phyloP scores from a whole-genome alignment of 140 eudicot genomes.

The Bidens hawaiensis region DNA sequence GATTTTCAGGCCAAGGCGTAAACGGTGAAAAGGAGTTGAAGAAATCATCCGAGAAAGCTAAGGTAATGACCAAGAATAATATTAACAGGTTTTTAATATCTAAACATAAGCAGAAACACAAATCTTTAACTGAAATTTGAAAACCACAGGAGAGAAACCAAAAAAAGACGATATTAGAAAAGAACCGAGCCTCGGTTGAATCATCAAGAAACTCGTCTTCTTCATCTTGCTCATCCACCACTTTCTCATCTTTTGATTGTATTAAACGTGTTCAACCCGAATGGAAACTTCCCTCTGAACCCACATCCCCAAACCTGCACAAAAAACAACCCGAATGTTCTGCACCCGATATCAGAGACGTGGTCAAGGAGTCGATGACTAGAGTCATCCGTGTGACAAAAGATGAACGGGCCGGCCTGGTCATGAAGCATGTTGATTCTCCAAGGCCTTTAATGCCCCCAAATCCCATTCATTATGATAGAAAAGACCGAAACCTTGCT shows the following conservation, averaged over 20 bases:
- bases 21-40: slow-evolving; percentile 24
- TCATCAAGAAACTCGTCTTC: slow-evolving; percentile 59
- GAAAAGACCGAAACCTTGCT: slow-evolving; percentile 33
- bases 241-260: slow-evolving; percentile 39
- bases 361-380: slow-evolving; percentile 65
- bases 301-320: slow-evolving; percentile 26
- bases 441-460: slow-evolving; percentile 53
- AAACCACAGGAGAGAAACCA: slow-evolving; percentile 37
- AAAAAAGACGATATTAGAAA: slow-evolving; percentile 32
- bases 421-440: slow-evolving; percentile 62
- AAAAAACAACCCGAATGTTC: slow-evolving; percentile 26
- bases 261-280: slow-evolving; percentile 19
- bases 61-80: slow-evolving; percentile 30
- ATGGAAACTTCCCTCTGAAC: slow-evolving; percentile 25
- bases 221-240: slow-evolving; percentile 62
- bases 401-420: slow-evolving; percentile 23
- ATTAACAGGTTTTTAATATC: slow-evolving; percentile 2
- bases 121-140: slow-evolving; percentile 4
- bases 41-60: slow-evolving; percentile 27
- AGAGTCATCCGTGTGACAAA: slow-evolving; percentile 46
- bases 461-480: slow-evolving; percentile 31
- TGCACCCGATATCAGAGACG: slow-evolving; percentile 42
- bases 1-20: slow-evolving; percentile 31
- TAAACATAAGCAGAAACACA: neutral
- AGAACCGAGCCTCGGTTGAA: slow-evolving; percentile 42